Percentiles rank a stretch among this genome's conserved stretches.
phyloP scores from a whole-genome alignment of 129 eudicot genomes.

The Apium graveolens region DNA sequence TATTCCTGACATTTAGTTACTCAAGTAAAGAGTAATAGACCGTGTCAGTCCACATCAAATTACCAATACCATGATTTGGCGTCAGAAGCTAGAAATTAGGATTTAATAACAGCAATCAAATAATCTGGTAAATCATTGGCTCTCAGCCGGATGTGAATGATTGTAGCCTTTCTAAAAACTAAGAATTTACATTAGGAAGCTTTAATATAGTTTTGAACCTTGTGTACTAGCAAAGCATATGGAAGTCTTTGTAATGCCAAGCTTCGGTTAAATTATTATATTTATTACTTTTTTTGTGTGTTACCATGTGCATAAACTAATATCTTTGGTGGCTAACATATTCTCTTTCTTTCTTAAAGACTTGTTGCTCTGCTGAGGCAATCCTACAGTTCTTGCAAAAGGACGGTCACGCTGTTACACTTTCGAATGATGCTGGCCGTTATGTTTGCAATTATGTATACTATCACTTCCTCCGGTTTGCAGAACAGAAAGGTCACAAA shows the following conservation, averaged over 20 bases:
- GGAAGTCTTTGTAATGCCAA: not conserved
- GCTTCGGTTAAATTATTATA: too few species aligned
- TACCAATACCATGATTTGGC: not conserved
- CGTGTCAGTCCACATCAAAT: not conserved
- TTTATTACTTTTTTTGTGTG: not conserved
- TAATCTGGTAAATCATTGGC: not conserved
- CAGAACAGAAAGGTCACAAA: constrained; percentile 60
- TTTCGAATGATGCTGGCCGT: constrained; percentile 60
- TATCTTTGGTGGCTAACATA: not conserved
- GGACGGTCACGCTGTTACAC: constrained; percentile 35
- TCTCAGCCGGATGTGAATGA: not conserved
- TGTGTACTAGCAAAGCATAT: not conserved
- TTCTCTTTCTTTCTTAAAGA: constrained; percentile 25
- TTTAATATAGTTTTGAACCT: not conserved
- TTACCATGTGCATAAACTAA: not conserved
- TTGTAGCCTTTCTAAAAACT: not conserved
- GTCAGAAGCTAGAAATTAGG: not conserved
- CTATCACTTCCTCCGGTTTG: constrained; percentile 68
- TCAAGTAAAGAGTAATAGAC: not conserved
- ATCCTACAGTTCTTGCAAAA: constrained; percentile 35
- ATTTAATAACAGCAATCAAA: not conserved
- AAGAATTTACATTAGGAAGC: not conserved
- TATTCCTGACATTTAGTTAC: not conserved
- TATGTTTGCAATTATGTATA: constrained; percentile 73
- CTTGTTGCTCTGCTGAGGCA: constrained; percentile 34